phyloP scores from a whole-genome alignment of 2,329 filamentous ascomycete genomes.

The Cladosporium sp. region DNA sequence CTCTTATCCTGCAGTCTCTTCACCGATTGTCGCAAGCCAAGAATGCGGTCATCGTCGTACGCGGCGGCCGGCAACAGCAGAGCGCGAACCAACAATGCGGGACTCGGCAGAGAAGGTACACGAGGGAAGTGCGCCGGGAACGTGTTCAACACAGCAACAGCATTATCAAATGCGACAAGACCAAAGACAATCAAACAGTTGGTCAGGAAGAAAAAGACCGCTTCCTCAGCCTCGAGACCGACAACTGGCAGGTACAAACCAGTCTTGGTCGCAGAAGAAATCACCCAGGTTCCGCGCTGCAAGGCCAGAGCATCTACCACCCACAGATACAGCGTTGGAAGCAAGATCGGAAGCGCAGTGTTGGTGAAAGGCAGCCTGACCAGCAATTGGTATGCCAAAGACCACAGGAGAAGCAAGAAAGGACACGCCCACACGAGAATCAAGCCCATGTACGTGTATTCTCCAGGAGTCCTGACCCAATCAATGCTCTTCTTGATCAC shows the following conservation, averaged over 20 bases:
- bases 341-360: conserved; percentile 55
- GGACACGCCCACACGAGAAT: conserved; percentile 67
- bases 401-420: conserved; percentile 62
- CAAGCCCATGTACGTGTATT: conserved; percentile 63
- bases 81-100: conserved; percentile 49
- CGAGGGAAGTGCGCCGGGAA: conserved; percentile 56
- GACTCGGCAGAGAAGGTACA: conserved; percentile 48
- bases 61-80: conserved; percentile 44
- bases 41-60: conserved; percentile 57
- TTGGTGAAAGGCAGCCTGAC: conserved; percentile 55
- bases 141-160: conserved; percentile 59
- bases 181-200: conserved; percentile 69
- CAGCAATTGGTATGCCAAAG: conserved; percentile 60
- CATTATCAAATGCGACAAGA: conserved; percentile 65
- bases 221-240: conserved; percentile 68
- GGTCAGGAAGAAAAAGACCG: conserved; percentile 67
- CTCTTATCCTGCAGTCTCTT: conserved; percentile 59
- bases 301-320: conserved; percentile 66
- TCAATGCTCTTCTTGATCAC: conserved; percentile 43
- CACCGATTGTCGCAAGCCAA: conserved; percentile 57
- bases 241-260: conserved; percentile 57
- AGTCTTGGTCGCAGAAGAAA: conserved; percentile 64
- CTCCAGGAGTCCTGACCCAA: conserved; percentile 43
- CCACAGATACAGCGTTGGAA: conserved; percentile 69
- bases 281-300: conserved; percentile 66